A percentile compares a stretch with the other conserved stretches of the same genome.
phyloP scores from a whole-genome alignment of 2,329 filamentous ascomycete species.

The Bretziella fagacearum region DNA sequence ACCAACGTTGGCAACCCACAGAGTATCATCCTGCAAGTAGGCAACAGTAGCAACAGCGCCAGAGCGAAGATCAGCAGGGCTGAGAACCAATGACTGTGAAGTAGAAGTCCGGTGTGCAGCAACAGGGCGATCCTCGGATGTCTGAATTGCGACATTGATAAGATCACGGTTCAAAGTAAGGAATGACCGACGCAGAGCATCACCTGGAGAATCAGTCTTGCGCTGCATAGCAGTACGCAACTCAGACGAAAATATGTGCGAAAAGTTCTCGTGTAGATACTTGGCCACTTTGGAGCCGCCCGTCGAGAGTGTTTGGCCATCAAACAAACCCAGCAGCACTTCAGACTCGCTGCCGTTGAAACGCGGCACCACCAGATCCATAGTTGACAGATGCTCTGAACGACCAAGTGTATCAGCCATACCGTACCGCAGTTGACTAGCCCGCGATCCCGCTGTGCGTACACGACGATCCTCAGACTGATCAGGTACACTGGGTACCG shows the following conservation, averaged over 20 bases:
- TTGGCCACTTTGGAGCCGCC: conserved; percentile 93
- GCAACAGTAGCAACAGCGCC: conserved; percentile 84
- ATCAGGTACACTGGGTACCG: conserved; percentile 81
- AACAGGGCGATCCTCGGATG: conserved; percentile 54
- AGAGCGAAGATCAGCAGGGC: conserved; percentile 74
- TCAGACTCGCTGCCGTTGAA: conserved; percentile 84
- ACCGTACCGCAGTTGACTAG: conserved; percentile 80
- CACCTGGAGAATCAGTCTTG: conserved; percentile 56
- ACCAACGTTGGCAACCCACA: conserved; percentile 89
- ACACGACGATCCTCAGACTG: conserved; percentile 91
- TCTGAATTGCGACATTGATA: conserved; percentile 65
- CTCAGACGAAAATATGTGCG: conserved; percentile 66
- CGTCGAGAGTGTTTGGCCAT: conserved; percentile 74
- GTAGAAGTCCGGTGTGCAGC: conserved; percentile 50
- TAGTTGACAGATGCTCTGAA: conserved; percentile 86
- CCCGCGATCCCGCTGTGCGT: conserved; percentile 85
- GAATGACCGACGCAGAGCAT: conserved; percentile 76
- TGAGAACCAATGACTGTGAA: conserved; percentile 59
- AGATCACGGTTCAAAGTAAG: conserved; percentile 85
- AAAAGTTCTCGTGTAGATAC: conserved; percentile 91
- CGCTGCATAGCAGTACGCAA: conserved; percentile 53
- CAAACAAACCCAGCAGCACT: conserved; percentile 85
- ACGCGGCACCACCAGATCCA: conserved; percentile 85
- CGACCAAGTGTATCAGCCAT: conserved; percentile 93
- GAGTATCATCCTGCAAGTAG: conserved; percentile 74